These are phyloP conservation scores for Pleurotus giganteus DNA, from an alignment of 768 basidiomycete genomes.

Conservation along the genomic window DNA sequence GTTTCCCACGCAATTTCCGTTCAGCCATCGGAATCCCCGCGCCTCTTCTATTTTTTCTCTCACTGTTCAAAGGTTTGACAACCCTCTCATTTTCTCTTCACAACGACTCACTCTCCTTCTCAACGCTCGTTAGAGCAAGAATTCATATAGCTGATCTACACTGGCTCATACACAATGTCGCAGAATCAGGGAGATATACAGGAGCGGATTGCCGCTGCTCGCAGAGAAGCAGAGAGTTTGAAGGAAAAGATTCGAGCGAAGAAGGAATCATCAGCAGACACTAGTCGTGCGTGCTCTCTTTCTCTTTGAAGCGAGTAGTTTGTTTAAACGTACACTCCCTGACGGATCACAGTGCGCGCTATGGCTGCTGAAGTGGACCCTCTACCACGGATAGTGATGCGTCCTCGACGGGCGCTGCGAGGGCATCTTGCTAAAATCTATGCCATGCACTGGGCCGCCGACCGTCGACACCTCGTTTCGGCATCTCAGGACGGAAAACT, in stretches of 20 bases:
- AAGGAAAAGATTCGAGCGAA: slow-evolving; percentile 99
- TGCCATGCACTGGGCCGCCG: slow-evolving; percentile 99
- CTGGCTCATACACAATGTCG: slow-evolving; percentile 49
- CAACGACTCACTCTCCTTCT: slow-evolving; percentile 8
- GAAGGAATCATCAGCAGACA: slow-evolving; percentile 96
- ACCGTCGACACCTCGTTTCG: slow-evolving; percentile 96
- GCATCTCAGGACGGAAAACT: slow-evolving; percentile 99
- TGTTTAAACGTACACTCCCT: slow-evolving; percentile 15
- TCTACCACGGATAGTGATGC: slow-evolving; percentile 95
- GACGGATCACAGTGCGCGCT: slow-evolving; percentile 71
- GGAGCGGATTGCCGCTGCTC: slow-evolving; percentile 92
- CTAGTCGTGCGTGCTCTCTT: slow-evolving; percentile 70
- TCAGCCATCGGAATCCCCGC: slow-evolving; percentile 9
- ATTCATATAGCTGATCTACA: background rate
- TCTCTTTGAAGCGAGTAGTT: slow-evolving; percentile 9
- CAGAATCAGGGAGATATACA: slow-evolving; percentile 83
- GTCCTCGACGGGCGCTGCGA: slow-evolving; percentile 89
- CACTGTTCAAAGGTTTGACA: slow-evolving; percentile 11
- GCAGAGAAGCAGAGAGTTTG: slow-evolving; percentile 93
- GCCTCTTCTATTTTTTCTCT: slow-evolving; percentile 10
- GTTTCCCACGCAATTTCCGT: slow-evolving; percentile 9
- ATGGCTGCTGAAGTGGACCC: slow-evolving; percentile 98
- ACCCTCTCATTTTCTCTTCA: slow-evolving; percentile 6
- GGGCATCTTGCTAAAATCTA: slow-evolving; percentile 99
- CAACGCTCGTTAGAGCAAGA: slow-evolving; percentile 2